Conservation (phyloP, 148 eudicot genomes). For the Gaultheria prostrata region DNA sequence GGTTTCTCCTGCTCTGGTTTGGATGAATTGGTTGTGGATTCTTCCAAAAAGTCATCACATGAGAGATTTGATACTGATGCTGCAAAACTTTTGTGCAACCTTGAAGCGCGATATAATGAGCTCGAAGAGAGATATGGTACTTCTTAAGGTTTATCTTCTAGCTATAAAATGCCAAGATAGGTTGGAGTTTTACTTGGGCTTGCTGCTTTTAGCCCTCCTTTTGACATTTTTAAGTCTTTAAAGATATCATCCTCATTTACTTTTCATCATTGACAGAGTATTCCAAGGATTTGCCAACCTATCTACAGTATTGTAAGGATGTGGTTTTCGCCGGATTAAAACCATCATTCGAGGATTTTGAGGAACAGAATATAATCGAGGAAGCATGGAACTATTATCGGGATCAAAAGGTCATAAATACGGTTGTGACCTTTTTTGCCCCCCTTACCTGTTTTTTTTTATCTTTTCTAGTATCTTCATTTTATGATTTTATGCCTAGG, state of each 20-base stretch:
- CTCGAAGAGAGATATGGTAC: constrained; percentile 51
- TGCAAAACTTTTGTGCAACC: constrained; percentile 47
- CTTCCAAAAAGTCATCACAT: constrained; percentile 15
- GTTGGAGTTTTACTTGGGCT: not conserved
- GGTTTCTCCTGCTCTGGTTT: constrained; percentile 11
- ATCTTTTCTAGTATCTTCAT: no score
- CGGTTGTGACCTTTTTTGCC: not conserved
- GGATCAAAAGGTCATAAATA: constrained; percentile 45
- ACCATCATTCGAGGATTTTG: constrained; percentile 42
- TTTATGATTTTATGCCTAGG: not conserved
- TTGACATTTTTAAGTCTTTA: not conserved
- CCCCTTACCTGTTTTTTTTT: no score
- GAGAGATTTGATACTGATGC: constrained; percentile 45
- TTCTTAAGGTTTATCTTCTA: constrained; percentile 1
- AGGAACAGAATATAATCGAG: constrained; percentile 52
- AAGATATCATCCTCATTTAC: constrained; percentile 3
- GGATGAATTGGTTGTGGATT: constrained; percentile 14
- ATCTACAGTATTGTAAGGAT: constrained; percentile 75
- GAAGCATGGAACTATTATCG: constrained; percentile 58
- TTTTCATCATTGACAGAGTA: constrained; percentile 43
- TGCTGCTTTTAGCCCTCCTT: not conserved
- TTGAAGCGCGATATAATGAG: constrained; percentile 49
- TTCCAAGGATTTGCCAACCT: constrained; percentile 53
- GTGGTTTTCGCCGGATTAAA: constrained; percentile 69
- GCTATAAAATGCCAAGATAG: not conserved